Evolutionary conservation across 148 eudicot species (phyloP), one percentile per base, ranked within the genome.

Genomic region (Rhododendron kiyosumense): DNA sequence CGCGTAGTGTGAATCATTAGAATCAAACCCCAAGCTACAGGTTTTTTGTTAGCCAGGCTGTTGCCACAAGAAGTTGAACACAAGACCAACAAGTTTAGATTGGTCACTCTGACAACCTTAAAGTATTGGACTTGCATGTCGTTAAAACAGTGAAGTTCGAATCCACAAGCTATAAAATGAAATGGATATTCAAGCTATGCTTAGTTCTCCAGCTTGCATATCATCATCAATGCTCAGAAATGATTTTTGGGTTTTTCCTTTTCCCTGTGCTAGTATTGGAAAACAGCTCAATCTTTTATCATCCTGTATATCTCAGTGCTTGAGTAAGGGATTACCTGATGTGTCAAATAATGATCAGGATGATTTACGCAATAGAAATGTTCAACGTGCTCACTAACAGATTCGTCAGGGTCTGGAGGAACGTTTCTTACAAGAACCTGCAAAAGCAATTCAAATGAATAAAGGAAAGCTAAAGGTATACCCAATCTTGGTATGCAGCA

Each of bases 371-470:
- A 93, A 84, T 93, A 97, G 92, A 97, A 97, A 89, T 97, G 99
- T 85, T 95, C 98, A 76, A 97, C 98, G 77, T 94, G 98, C 91
- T 94, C 95, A 84, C 98, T 93, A 76, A 97, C 95, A 83, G 98
- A 93, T 93, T 97, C 98, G 90, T 97, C 95, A 57, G 96, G 90
- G 83, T 97, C 99, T 69, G 98, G 92, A 86, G 99, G 99, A 79
- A 97, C 96, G 89, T 97, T 97, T 91, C 94, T 91, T 84, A 95
- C 95, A 87, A 97, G 99, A 69, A 97, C 99, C 99, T 97, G 94
- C 88, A 90, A 81, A 22, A 86, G 38, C 71, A 67, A 80, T 57
- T 83, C 46, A 63, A 86, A 48, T 8, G 49, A 28, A 45, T 69
- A 20, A 78, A 36, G 41, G 5, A 71, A 26, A 17, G 12, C 63